Evolutionary conservation across 768 basidiomycete species (phyloP).

Genomic region (Suillus spraguei): DNA sequence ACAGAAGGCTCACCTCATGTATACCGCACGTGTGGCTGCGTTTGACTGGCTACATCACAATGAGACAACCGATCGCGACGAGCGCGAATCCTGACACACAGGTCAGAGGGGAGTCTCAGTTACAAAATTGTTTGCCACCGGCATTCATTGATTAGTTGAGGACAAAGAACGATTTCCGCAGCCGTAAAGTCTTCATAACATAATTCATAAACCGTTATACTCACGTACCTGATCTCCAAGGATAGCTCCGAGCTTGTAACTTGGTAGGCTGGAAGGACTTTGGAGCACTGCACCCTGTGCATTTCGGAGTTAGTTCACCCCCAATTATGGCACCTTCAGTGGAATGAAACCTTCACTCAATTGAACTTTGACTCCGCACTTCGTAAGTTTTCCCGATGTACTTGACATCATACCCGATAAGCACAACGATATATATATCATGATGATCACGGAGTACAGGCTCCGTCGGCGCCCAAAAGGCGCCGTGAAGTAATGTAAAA

Average conservation of each 20-base stretch:
- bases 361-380: slow-evolving; percentile 10
- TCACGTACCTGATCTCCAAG: slow-evolving; percentile 10
- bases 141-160: slow-evolving; percentile 6
- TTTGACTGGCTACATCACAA: slow-evolving; percentile 31
- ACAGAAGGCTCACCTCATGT: slow-evolving; percentile 40
- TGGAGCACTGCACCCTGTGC: background rate
- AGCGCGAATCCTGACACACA: slow-evolving; percentile 29
- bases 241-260: slow-evolving; percentile 5
- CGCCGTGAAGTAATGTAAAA: slow-evolving; percentile 5
- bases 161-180: slow-evolving; percentile 11
- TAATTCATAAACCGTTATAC: background rate
- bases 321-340: slow-evolving; percentile 33
- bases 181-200: slow-evolving; percentile 8
- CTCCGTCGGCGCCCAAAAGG: slow-evolving; percentile 16
- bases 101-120: slow-evolving; percentile 20
- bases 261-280: background rate
- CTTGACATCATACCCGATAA: slow-evolving; percentile 2
- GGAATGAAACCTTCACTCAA: slow-evolving; percentile 18
- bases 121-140: slow-evolving; percentile 3
- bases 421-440: slow-evolving; percentile 11
- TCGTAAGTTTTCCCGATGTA: slow-evolving; percentile 1
- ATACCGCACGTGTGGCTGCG: slow-evolving; percentile 36
- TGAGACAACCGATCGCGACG: slow-evolving; percentile 37
- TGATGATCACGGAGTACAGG: slow-evolving; percentile 12
- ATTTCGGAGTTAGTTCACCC: slow-evolving; percentile 10